Evolutionary conservation across 345 rosid species (phyloP), one percentile per base, ranked within the genome.

Genomic region (Hirschfeldia incana): DNA sequence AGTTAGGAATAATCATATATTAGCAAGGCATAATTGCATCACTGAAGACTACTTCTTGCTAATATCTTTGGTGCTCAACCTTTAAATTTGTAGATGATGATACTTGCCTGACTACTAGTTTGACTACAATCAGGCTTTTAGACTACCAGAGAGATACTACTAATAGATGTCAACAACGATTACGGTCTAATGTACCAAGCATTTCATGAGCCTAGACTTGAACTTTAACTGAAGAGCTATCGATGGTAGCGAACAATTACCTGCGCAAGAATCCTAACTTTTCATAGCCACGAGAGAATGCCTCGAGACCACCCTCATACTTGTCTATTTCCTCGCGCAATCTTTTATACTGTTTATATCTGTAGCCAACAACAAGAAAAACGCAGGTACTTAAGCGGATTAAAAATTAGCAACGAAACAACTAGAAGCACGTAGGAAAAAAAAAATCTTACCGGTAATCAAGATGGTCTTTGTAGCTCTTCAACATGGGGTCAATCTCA

Each of bases 211-310:
- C 29, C 73, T 65, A 44, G 46, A 32, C 27, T 17, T 72, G 63
- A 69, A 39, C 27, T 0, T 44, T 29, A 44, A 62, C 66, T 51
- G 5, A 57, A 26, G 32, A 70, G 16, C 34, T 61, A 60, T 34
- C 60, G 74, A 59, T 63, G 71, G 62, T 69, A 55, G 36, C 12
- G 64, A 37, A 80, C 8, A 39, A 33, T 78, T 83, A 94, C 98
- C 98, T 90, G 88, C 89, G 85, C 6, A 66, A 71, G 76, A 95
- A 95, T 79, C 99, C 99, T 72, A 95, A 81, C 84, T 90, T 95
- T 86, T 92, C 93, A 86, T 92, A 92, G 73, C 98, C 98, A 69
- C 93, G 94, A 84, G 99, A 92, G 86, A 95, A 95, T 33, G 80
- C 91, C 81, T 90, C 99, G 77, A 95, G 76, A 72, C 98, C 98